phyloP scores from a whole-genome alignment of 1,284 basidiomycete species.

The Cutaneotrichosporon mucoides region DNA sequence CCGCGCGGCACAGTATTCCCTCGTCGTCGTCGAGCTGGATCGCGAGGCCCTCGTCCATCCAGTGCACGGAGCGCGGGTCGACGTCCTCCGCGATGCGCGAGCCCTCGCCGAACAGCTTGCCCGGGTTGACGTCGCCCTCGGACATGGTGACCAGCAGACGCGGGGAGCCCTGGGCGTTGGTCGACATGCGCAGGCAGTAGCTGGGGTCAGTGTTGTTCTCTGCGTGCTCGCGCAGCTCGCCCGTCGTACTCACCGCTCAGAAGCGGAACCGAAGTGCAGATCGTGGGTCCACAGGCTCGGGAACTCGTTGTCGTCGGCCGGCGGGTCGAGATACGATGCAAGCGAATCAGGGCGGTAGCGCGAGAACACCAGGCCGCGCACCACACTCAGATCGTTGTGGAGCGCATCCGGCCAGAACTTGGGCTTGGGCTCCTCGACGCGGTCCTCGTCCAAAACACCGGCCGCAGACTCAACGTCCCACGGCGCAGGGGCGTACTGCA shows the following conservation, averaged over 20 bases:
- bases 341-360: constrained; percentile 26
- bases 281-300: constrained; percentile 18
- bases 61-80: constrained; percentile 8
- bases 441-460: constrained; percentile 20
- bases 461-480: constrained; percentile 7
- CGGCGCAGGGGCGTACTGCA: constrained; percentile 1
- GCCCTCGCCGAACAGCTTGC: neutral
- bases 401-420: neutral
- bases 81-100: neutral
- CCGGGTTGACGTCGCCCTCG: neutral
- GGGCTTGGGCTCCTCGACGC: neutral
- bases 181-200: constrained; percentile 7
- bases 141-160: neutral
- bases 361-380: constrained; percentile 8
- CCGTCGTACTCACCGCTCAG: constrained; percentile 7
- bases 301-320: constrained; percentile 4
- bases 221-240: neutral
- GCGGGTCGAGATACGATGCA: constrained; percentile 13
- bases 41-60: constrained; percentile 12
- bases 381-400: constrained; percentile 2
- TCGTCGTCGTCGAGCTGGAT: constrained; percentile 7
- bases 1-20: constrained; percentile 4
- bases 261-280: constrained; percentile 8
- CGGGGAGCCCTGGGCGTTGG: constrained; percentile 5
- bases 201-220: constrained; percentile 3